phyloP scores from a whole-genome alignment of 768 basidiomycete species.

The Agrocybe pediades region DNA sequence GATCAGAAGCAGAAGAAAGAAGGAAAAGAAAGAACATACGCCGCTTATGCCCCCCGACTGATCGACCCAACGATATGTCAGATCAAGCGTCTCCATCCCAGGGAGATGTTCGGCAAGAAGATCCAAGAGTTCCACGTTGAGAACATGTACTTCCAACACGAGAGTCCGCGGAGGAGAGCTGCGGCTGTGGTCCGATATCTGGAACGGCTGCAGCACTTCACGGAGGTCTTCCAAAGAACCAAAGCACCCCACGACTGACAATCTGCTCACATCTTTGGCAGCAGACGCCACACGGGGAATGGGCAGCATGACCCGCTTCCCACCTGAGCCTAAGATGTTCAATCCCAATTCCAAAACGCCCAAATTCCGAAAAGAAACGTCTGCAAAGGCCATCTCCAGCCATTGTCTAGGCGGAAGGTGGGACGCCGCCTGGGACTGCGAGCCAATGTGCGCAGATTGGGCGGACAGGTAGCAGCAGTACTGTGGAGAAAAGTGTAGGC shows the following conservation, averaged over 20 bases:
- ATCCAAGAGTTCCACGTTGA: conserved; percentile 13
- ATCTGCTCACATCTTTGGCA: conserved; percentile 2
- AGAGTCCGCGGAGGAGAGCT: conserved; percentile 12
- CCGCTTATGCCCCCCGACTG: conserved; percentile 5
- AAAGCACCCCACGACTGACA: conserved; percentile 14
- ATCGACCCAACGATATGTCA: conserved; percentile 20
- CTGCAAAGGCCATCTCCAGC: conserved; percentile 12
- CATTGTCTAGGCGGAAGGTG: conserved; percentile 14
- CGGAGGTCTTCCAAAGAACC: conserved; percentile 16
- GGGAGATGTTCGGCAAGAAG: conserved; percentile 16
- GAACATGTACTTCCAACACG: conserved; percentile 18
- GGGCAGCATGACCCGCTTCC: conserved; percentile 11
- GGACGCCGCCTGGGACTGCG: neutral
- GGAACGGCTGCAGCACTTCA: conserved; percentile 13
- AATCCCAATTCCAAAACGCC: conserved; percentile 17
- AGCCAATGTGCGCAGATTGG: neutral
- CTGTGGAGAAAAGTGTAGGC: conserved; percentile 13
- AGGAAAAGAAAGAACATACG: conserved; percentile 13
- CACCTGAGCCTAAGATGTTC: conserved; percentile 17
- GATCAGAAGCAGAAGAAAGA: neutral
- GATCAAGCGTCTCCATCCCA: conserved; percentile 14
- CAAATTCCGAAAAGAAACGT: conserved; percentile 11
- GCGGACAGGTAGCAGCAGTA: conserved; percentile 18
- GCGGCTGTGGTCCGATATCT: neutral
- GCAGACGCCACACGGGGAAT: conserved; percentile 5